Conservation (phyloP, 2,329 filamentous ascomycete genomes). For the Escovopsis weberi region DNA sequence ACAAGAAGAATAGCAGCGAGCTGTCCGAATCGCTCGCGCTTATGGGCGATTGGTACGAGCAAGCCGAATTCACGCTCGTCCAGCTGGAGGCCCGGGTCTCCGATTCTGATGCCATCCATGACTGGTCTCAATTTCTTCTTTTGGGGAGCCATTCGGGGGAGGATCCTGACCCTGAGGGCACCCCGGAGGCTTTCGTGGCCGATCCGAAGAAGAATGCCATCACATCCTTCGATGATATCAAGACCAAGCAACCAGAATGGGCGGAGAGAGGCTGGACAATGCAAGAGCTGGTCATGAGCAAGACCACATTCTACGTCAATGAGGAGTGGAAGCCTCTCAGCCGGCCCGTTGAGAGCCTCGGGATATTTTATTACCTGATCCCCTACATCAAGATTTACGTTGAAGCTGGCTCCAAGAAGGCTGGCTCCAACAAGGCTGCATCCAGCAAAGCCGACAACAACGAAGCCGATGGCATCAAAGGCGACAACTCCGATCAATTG, state of each 20-base stretch:
- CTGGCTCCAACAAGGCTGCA: too few species aligned
- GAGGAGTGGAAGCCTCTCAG: constrained; percentile 2
- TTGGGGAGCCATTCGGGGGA: neutral
- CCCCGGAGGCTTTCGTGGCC: too few species aligned
- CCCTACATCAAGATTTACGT: constrained; percentile 2
- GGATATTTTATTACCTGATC: constrained; percentile 1
- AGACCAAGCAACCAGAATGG: neutral
- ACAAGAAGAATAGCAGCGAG: constrained; percentile 1
- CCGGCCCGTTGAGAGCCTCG: constrained; percentile 1
- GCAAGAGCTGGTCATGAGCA: constrained; percentile 5
- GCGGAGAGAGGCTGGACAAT: constrained; percentile 2
- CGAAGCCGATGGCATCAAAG: too few species aligned
- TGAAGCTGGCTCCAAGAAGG: neutral
- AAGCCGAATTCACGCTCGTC: constrained; percentile 1
- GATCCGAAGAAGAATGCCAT: neutral
- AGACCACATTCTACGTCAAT: constrained; percentile 3
- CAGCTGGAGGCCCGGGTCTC: neutral
- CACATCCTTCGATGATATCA: neutral
- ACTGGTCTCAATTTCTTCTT: neutral
- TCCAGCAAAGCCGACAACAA: too few species aligned
- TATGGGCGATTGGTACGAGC: constrained; percentile 1
- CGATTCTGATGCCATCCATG: neutral
- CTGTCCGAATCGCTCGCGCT: constrained; percentile 1
- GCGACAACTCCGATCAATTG: too few species aligned
- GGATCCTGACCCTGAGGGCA: neutral